phyloP scores from a whole-genome alignment of 441 rosid genomes.

The Erodium texanum region DNA sequence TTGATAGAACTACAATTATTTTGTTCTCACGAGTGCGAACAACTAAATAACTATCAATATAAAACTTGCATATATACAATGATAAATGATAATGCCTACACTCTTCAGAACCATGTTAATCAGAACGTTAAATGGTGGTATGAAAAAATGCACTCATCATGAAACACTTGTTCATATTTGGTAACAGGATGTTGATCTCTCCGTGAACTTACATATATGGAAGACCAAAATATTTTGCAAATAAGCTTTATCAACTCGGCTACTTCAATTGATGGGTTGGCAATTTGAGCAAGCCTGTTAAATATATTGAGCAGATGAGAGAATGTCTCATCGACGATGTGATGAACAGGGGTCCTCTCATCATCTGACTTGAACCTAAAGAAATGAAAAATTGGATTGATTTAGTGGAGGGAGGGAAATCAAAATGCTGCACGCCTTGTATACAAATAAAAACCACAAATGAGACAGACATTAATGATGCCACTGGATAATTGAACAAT shows the following conservation, averaged over 20 bases:
- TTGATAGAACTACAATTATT: neutral
- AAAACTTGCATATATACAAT: neutral
- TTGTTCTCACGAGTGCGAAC: neutral
- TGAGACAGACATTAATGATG: neutral
- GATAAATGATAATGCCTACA: neutral
- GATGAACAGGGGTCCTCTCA: conserved; percentile 80
- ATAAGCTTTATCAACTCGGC: conserved; percentile 94
- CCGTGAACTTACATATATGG: conserved; percentile 66
- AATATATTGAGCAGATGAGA: conserved; percentile 77
- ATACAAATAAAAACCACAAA: neutral
- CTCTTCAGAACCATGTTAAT: neutral
- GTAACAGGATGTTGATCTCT: neutral
- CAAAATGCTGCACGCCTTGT: neutral
- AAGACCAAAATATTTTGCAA: conserved; percentile 97
- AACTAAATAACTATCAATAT: neutral
- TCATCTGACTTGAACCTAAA: conserved; percentile 92
- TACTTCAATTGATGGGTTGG: conserved; percentile 72
- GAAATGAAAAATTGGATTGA: neutral
- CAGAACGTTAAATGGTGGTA: neutral
- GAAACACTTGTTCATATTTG: neutral
- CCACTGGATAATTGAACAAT: neutral
- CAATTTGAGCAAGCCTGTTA: conserved; percentile 64
- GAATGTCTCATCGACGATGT: conserved; percentile 74
- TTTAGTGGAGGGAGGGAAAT: neutral
- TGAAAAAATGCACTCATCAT: neutral